phyloP scores from a whole-genome alignment of 148 eudicot genomes.

The Hydrangea macrophylla region DNA sequence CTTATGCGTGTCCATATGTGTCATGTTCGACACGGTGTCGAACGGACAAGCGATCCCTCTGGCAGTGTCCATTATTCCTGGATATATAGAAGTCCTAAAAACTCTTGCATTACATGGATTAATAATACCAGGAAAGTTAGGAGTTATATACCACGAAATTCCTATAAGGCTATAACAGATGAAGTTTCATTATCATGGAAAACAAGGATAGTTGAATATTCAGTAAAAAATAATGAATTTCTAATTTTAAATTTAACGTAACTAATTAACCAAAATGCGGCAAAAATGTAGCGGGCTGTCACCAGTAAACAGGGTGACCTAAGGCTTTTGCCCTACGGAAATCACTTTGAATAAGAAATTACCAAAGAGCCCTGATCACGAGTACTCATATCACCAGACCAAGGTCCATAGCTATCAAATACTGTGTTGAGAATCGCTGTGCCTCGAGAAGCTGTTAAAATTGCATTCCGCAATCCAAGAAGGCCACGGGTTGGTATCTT shows the following conservation, averaged over 20 bases:
- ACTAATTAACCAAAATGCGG: background rate
- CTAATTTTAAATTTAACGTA: too few species aligned
- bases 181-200: background rate
- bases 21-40: too few species aligned
- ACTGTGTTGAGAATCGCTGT: slow-evolving; percentile 93
- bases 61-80: too few species aligned
- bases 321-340: background rate
- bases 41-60: too few species aligned
- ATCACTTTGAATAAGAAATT: slow-evolving; percentile 22
- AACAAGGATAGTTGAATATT: background rate
- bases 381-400: slow-evolving; percentile 93
- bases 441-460: slow-evolving; percentile 92
- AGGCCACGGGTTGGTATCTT: slow-evolving; percentile 98
- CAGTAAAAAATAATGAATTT: background rate
- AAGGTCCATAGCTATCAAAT: slow-evolving; percentile 92
- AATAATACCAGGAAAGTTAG: background rate
- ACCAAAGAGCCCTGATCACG: slow-evolving; percentile 98
- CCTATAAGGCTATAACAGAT: background rate
- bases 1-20: too few species aligned
- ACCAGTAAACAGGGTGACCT: background rate
- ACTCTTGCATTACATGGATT: background rate
- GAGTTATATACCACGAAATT: background rate
- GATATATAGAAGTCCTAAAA: background rate
- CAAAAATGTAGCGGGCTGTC: background rate
- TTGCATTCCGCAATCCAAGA: slow-evolving; percentile 84